Conservation (phyloP, 2,329 filamentous ascomycete genomes). For the Fusarium neocosmosporiellum region DNA sequence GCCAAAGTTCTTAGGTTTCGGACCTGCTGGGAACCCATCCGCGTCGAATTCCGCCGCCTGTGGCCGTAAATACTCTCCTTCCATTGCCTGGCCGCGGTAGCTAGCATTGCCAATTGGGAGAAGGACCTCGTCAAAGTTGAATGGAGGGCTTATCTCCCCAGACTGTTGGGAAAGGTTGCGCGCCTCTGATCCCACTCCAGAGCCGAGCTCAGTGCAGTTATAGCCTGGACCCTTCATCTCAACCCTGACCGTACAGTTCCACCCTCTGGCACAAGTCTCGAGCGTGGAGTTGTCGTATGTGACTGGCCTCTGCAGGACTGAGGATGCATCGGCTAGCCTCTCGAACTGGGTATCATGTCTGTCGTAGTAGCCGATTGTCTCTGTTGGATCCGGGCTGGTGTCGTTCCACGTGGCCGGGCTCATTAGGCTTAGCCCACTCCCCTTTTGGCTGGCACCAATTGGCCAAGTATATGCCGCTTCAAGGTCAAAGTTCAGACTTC, state of each 20-base stretch:
- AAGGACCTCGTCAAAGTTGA: background rate
- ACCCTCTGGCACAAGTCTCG: background rate
- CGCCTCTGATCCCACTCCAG: background rate
- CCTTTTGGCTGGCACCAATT: background rate
- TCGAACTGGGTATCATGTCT: background rate
- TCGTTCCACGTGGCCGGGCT: background rate
- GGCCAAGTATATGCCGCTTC: background rate
- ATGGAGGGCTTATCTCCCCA: background rate
- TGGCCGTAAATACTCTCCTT: background rate
- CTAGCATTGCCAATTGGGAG: background rate
- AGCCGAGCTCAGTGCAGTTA: conserved; percentile 8
- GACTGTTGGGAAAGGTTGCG: background rate
- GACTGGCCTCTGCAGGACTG: background rate
- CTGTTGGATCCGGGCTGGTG: background rate
- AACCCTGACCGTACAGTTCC: conserved; percentile 3
- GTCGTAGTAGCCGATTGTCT: background rate
- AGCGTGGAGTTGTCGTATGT: background rate
- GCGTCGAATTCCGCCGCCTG: background rate
- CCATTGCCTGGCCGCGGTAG: background rate
- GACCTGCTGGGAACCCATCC: background rate
- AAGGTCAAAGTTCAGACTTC: conserved; percentile 15
- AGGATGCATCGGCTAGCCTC: background rate
- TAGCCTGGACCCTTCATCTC: conserved; percentile 2
- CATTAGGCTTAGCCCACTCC: background rate
- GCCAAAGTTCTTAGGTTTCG: background rate